Evolutionary conservation across 148 eudicot genomes (phyloP).

Genomic region (Selenicereus undatus): DNA sequence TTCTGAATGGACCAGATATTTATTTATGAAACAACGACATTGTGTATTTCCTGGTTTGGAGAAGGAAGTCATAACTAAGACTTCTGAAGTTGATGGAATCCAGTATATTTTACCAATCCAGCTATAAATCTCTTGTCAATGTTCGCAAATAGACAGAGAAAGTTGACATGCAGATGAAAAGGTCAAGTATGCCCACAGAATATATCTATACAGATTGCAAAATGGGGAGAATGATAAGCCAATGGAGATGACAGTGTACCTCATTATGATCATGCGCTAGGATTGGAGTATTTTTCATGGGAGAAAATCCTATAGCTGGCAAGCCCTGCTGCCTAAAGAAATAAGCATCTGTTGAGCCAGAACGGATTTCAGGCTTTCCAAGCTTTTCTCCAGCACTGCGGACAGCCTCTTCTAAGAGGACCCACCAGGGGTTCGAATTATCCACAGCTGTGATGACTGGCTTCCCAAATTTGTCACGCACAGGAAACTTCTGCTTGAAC

Average conservation of each 20-base stretch:
- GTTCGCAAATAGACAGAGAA: neutral
- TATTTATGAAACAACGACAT: too few relatives aligned
- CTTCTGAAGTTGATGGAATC: neutral
- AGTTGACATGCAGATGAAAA: too few relatives aligned
- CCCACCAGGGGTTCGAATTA: slow-evolving; percentile 90
- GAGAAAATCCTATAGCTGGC: slow-evolving; percentile 94
- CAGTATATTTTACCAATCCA: neutral
- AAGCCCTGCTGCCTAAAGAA: slow-evolving; percentile 65
- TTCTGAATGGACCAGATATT: too few relatives aligned
- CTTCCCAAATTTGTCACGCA: slow-evolving; percentile 62
- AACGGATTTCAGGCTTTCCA: slow-evolving; percentile 62
- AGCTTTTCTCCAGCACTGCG: slow-evolving; percentile 53
- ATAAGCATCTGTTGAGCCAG: slow-evolving; percentile 89
- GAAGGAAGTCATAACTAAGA: neutral
- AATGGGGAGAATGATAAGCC: neutral
- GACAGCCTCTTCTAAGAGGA: slow-evolving; percentile 64
- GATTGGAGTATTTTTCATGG: slow-evolving; percentile 84
- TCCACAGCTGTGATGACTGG: slow-evolving; percentile 55
- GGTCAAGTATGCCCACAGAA: too few relatives aligned
- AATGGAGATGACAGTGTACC: slow-evolving; percentile 34
- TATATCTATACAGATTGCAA: too few relatives aligned
- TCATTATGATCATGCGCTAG: slow-evolving; percentile 91
- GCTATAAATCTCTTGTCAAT: neutral
- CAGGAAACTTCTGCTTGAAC: slow-evolving; percentile 73
- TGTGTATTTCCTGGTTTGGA: neutral